Conservation (phyloP, 495 filamentous ascomycete species). For the Penicillium alfredii region DNA sequence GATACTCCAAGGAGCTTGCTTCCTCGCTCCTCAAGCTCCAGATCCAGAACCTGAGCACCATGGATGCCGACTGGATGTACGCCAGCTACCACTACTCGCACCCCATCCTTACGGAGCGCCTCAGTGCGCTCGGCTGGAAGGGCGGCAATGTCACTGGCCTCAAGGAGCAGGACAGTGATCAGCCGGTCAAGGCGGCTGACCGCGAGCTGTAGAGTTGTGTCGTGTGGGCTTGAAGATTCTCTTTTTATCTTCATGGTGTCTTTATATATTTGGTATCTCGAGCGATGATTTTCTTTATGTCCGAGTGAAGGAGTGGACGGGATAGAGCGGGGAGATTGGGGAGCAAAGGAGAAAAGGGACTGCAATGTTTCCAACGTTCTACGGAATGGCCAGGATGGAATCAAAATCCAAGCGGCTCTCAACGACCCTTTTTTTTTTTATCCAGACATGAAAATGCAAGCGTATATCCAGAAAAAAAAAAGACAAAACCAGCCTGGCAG, state of each 20-base stretch:
- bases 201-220: slow-evolving; percentile 46
- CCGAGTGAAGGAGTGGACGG: too few relatives aligned
- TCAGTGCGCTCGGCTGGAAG: slow-evolving; percentile 84
- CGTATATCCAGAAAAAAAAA: too few relatives aligned
- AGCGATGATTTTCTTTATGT: too few relatives aligned
- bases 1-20: slow-evolving; percentile 80
- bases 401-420: too few relatives aligned
- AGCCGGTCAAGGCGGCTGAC: slow-evolving; percentile 50
- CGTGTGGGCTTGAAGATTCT: slow-evolving; percentile 6
- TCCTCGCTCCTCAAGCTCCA: slow-evolving; percentile 91
- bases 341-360: too few relatives aligned
- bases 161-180: slow-evolving; percentile 47
- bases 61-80: slow-evolving; percentile 98
- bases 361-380: too few relatives aligned
- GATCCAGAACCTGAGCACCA: slow-evolving; percentile 93
- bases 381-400: too few relatives aligned
- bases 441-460: too few relatives aligned
- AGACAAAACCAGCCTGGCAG: too few relatives aligned
- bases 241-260: slow-evolving; percentile 1
- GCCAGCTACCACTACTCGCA: slow-evolving; percentile 98
- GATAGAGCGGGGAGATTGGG: too few relatives aligned
- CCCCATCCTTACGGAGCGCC: slow-evolving; percentile 87
- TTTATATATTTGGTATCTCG: too few relatives aligned
- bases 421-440: too few relatives aligned
- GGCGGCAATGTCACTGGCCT: slow-evolving; percentile 48